These are phyloP conservation scores for Herpotrichia juniperi DNA, from an alignment of 2,329 filamentous ascomycete genomes.

Conservation along the genomic window DNA sequence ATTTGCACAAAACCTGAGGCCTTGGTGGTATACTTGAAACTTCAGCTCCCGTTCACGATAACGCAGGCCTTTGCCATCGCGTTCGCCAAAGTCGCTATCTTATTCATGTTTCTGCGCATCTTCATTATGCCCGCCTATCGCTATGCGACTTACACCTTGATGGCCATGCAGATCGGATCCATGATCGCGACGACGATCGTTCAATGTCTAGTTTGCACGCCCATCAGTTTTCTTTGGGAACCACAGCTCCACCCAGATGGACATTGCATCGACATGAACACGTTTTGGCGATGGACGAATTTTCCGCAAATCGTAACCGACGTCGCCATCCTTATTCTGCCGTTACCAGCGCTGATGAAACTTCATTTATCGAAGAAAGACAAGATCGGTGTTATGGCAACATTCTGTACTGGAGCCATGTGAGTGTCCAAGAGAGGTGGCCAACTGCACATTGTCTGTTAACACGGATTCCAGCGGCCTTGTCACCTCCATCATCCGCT, in stretches of 20 bases:
- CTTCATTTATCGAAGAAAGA: not conserved
- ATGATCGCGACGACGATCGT: not conserved
- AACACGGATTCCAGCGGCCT: not conserved
- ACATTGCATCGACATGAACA: conserved; percentile 2
- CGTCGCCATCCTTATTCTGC: conserved; percentile 1
- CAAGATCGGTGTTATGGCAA: conserved; percentile 1
- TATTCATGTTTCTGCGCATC: not conserved
- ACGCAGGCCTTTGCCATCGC: not conserved
- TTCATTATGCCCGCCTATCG: not conserved
- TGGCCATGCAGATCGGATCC: not conserved
- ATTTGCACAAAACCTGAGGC: not conserved
- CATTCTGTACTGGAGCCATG: not conserved
- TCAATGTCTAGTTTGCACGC: not conserved
- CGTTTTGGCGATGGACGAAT: not conserved
- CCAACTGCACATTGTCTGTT: too few relatives aligned
- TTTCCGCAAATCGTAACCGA: not conserved
- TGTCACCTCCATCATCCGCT: not conserved
- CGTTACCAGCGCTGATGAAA: not conserved
- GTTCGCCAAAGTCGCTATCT: not conserved
- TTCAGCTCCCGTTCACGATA: not conserved
- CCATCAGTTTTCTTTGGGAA: not conserved
- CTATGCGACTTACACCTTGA: not conserved
- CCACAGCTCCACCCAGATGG: not conserved
- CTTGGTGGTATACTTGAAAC: not conserved
- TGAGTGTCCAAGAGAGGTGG: too few relatives aligned